phyloP scores from a whole-genome alignment of 805 yeast species.

The Citeromyces matritensis region DNA sequence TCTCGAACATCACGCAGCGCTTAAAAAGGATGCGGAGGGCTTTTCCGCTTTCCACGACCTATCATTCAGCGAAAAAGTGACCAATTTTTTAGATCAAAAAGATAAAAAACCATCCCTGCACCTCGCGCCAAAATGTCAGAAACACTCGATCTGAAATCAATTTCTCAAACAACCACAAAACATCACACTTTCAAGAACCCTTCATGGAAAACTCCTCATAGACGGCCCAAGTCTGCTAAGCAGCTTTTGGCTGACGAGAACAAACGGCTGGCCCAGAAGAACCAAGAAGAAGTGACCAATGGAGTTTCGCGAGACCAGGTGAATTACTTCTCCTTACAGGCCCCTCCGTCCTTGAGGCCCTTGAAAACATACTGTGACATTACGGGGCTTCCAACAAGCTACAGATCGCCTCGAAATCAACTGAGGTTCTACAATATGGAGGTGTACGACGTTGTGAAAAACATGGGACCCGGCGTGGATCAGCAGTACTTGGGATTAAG shows the following conservation, averaged over 20 bases:
- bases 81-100: background rate
- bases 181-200: slow-evolving; percentile 47
- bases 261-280: slow-evolving; percentile 36
- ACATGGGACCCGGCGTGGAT: slow-evolving; percentile 82
- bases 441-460: slow-evolving; percentile 60
- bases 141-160: no score
- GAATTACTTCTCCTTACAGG: slow-evolving; percentile 56
- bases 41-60: background rate
- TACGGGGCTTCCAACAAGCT: slow-evolving; percentile 73
- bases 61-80: background rate
- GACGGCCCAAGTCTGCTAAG: slow-evolving; percentile 44
- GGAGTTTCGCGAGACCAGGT: no score
- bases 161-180: no score
- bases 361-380: slow-evolving; percentile 80
- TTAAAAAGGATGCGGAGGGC: background rate
- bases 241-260: slow-evolving; percentile 70
- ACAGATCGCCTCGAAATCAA: slow-evolving; percentile 61
- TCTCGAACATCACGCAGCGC: background rate
- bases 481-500: slow-evolving; percentile 83
- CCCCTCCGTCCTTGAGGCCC: slow-evolving; percentile 82
- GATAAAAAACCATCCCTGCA: background rate
- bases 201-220: slow-evolving; percentile 26
- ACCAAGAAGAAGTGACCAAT: slow-evolving; percentile 14
- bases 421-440: slow-evolving; percentile 74
- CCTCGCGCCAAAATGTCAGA: no score